A percentile compares a stretch with the other conserved stretches of the same genome.
Evolutionary conservation across 2,329 filamentous ascomycete genomes (phyloP).

Genomic region (Fusarium equiseti): DNA sequence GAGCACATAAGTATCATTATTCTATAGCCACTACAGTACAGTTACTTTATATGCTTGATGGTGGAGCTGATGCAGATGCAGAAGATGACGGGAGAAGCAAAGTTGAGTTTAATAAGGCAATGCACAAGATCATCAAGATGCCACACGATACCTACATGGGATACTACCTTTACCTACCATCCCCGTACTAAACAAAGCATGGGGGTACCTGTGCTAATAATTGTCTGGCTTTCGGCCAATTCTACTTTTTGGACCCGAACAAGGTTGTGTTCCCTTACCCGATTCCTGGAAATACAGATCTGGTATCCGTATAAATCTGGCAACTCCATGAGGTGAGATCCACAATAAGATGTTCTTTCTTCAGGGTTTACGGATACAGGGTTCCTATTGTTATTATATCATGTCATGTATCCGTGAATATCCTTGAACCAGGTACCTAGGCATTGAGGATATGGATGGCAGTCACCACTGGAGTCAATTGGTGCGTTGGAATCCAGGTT

Average conservation of each 20-base stretch:
- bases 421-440: background rate
- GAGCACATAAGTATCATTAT: background rate
- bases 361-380: background rate
- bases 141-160: background rate
- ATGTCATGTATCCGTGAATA: background rate
- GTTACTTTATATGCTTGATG: background rate
- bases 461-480: background rate
- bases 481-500: background rate
- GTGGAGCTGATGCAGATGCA: background rate
- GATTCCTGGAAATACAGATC: constrained; percentile 35
- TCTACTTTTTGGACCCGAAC: constrained; percentile 1
- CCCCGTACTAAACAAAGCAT: background rate
- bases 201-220: constrained; percentile 5
- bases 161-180: background rate
- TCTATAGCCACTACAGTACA: background rate
- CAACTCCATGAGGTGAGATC: background rate
- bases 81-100: background rate
- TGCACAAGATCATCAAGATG: background rate
- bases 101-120: background rate
- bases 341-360: background rate
- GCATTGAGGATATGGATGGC: background rate
- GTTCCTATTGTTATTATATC: background rate
- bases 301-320: background rate
- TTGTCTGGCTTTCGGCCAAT: constrained; percentile 9
- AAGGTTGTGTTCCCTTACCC: constrained; percentile 4